Conservation (phyloP, 2,329 filamentous ascomycete species). For the Aspergillus niger region DNA sequence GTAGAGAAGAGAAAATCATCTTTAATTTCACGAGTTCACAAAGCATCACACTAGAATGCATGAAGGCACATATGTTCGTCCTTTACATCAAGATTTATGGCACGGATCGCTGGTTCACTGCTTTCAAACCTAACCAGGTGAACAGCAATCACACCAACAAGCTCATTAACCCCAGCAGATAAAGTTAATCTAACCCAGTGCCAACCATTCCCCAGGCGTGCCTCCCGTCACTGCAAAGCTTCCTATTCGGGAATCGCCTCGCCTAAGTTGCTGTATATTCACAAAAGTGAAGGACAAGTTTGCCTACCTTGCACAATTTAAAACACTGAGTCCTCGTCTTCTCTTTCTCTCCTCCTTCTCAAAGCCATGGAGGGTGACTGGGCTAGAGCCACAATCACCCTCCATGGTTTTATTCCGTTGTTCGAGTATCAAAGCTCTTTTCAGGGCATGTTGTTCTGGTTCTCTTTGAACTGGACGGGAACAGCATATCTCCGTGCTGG, state of each 20-base stretch:
- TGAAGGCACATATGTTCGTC: too few species aligned
- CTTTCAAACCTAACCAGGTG: neutral
- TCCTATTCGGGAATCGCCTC: slow-evolving; percentile 22
- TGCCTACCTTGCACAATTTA: slow-evolving; percentile 3
- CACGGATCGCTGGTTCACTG: neutral
- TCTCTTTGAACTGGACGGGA: neutral
- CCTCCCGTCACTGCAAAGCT: slow-evolving; percentile 11
- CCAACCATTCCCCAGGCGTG: slow-evolving; percentile 4
- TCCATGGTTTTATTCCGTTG: neutral
- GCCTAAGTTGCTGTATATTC: slow-evolving; percentile 15
- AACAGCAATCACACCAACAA: neutral
- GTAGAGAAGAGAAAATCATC: too few species aligned
- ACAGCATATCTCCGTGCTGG: neutral
- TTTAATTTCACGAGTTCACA: too few species aligned
- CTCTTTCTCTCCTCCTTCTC: neutral
- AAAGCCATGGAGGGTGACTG: neutral
- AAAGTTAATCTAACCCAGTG: neutral
- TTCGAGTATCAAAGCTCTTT: neutral
- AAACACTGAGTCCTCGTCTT: neutral
- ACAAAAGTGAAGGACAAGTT: slow-evolving; percentile 13
- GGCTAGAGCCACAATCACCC: neutral
- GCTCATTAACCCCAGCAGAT: neutral
- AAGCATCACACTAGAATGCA: too few species aligned
- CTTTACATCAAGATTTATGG: too few species aligned
- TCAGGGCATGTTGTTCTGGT: neutral